Evolutionary conservation across 2,329 filamentous ascomycete species (phyloP).

Genomic region (Neonectria sp.): DNA sequence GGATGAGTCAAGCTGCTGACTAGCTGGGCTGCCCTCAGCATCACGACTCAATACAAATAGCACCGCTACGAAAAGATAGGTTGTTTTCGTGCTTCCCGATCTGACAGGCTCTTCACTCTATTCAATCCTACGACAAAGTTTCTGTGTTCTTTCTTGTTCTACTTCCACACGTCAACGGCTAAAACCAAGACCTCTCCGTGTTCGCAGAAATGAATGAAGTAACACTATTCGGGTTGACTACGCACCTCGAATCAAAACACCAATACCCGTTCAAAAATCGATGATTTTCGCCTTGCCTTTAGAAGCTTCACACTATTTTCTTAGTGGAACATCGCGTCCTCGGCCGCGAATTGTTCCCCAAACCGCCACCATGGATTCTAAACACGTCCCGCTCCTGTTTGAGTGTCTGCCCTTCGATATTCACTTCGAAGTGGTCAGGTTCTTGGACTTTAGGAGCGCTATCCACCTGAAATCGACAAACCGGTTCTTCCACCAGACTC

Average conservation of each 20-base stretch:
- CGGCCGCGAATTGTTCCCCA: conserved; percentile 3
- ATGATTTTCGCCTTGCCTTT: background rate
- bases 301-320: background rate
- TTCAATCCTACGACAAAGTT: background rate
- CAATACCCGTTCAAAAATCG: background rate
- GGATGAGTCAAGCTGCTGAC: conserved; percentile 26
- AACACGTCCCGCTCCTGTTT: conserved; percentile 8
- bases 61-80: no score
- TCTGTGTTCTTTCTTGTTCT: background rate
- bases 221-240: background rate
- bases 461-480: conserved; percentile 33
- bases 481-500: conserved; percentile 24
- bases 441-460: conserved; percentile 24
- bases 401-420: conserved; percentile 37
- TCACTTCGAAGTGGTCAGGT: conserved; percentile 31
- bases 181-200: background rate
- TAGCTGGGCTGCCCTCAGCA: background rate
- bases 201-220: background rate
- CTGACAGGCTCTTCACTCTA: background rate
- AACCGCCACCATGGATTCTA: conserved; percentile 27
- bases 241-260: background rate
- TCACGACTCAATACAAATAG: conserved; percentile 10
- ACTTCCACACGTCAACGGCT: background rate
- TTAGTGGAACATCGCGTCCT: background rate
- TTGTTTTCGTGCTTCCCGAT: background rate